A percentile compares a stretch with the other conserved stretches of the same genome.
Conservation (phyloP, 2,329 filamentous ascomycete genomes). For the Rutstroemia sp. region DNA sequence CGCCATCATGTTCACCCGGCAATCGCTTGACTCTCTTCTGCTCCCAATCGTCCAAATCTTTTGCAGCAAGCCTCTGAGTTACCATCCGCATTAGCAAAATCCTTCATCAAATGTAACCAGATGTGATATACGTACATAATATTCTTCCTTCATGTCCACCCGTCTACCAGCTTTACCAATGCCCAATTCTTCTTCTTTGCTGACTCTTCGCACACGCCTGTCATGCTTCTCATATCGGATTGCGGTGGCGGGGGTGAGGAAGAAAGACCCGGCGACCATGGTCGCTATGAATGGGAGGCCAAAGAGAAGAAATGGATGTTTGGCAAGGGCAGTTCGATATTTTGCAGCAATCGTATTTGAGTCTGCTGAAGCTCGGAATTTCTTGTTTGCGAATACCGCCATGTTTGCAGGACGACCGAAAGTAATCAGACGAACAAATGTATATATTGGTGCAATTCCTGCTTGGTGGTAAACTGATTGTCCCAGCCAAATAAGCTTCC, state of each 20-base stretch:
- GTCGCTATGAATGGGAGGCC: constrained; percentile 86
- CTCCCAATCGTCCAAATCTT: constrained; percentile 94
- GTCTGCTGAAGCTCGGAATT: constrained; percentile 61
- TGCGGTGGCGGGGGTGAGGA: constrained; percentile 88
- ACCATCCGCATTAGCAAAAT: constrained; percentile 10
- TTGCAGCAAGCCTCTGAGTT: constrained; percentile 66
- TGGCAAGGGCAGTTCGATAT: constrained; percentile 69
- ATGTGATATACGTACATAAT: constrained; percentile 57
- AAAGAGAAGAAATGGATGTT: constrained; percentile 85
- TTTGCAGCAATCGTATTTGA: constrained; percentile 61
- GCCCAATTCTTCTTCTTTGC: constrained; percentile 77
- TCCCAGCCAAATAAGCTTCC: background rate
- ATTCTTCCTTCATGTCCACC: constrained; percentile 78
- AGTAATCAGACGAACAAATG: background rate
- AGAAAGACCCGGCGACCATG: constrained; percentile 88
- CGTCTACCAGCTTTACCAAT: constrained; percentile 64
- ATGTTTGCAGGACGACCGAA: constrained; percentile 31
- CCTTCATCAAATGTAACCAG: background rate
- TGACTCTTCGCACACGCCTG: constrained; percentile 77
- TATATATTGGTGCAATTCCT: background rate
- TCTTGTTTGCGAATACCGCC: constrained; percentile 61
- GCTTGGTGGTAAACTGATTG: background rate
- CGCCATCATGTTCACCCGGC: constrained; percentile 82
- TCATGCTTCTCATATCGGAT: constrained; percentile 92
- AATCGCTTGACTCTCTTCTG: constrained; percentile 89